Percentiles rank a stretch among this genome's conserved stretches.
phyloP scores from a whole-genome alignment of 83 land plant genomes.

The Thuja plicata region DNA sequence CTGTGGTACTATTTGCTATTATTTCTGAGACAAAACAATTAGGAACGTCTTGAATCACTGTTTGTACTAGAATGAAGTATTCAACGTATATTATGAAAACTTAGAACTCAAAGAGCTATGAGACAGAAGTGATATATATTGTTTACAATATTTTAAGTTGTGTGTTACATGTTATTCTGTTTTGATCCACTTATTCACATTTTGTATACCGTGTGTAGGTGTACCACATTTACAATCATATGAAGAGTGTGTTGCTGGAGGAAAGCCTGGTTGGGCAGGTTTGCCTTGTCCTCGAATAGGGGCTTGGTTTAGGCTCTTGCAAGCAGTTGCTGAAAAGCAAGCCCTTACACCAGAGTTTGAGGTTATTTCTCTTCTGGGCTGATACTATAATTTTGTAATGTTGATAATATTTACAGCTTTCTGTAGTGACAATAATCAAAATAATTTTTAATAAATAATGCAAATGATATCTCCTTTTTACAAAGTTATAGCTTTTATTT shows the following conservation, averaged over 20 bases:
- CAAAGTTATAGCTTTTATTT: not conserved
- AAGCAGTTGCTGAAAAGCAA: slow-evolving; percentile 56
- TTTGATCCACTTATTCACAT: slow-evolving; percentile 10
- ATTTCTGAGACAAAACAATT: not conserved
- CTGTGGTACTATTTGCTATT: not conserved
- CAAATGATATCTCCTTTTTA: not conserved
- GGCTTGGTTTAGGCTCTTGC: slow-evolving; percentile 74
- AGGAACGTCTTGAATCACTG: not conserved
- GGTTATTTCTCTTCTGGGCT: slow-evolving; percentile 31
- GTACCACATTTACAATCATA: slow-evolving; percentile 74
- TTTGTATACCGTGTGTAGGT: slow-evolving; percentile 33
- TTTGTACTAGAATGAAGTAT: not conserved
- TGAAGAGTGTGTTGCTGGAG: slow-evolving; percentile 75
- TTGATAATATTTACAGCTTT: not conserved
- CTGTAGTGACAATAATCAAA: not conserved
- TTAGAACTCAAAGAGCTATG: not conserved
- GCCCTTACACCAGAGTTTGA: slow-evolving; percentile 85
- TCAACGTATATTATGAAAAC: not conserved
- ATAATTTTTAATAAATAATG: not conserved
- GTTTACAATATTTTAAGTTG: not conserved
- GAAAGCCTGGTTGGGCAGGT: slow-evolving; percentile 87
- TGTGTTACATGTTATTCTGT: not conserved
- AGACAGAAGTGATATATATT: not conserved
- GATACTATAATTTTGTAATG: not conserved
- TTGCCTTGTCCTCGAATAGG: slow-evolving; percentile 81